phyloP scores from a whole-genome alignment of 257 asterid genomes.

The Ocimum tenuiflorum region DNA sequence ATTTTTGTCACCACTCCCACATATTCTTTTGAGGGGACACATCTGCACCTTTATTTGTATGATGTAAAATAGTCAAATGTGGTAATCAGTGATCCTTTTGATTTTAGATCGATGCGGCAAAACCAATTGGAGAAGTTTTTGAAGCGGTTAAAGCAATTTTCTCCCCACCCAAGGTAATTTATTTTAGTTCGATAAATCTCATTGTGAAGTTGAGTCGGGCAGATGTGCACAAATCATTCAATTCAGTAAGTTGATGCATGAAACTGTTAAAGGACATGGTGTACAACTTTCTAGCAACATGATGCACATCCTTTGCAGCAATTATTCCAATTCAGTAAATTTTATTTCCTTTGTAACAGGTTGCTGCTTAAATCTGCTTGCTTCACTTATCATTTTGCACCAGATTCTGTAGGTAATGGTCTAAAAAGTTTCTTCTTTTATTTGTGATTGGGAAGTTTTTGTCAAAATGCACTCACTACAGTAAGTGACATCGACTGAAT shows the following conservation, averaged over 20 bases:
- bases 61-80: neutral
- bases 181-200: neutral
- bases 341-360: slow-evolving; percentile 22
- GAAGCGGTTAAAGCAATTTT: slow-evolving; percentile 68
- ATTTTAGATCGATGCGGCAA: slow-evolving; percentile 68
- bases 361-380: slow-evolving; percentile 32
- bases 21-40: too few species aligned
- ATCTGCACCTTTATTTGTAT: neutral
- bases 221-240: neutral
- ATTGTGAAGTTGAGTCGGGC: neutral
- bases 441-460: neutral
- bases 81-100: slow-evolving; percentile 8
- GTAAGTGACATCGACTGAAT: neutral
- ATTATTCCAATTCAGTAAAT: neutral
- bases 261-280: neutral
- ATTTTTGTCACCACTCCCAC: neutral
- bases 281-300: neutral
- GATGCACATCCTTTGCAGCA: neutral
- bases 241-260: neutral
- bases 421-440: neutral
- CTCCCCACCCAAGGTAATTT: slow-evolving; percentile 47
- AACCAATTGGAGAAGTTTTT: slow-evolving; percentile 64
- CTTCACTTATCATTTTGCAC: slow-evolving; percentile 10
- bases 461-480: neutral
- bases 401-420: slow-evolving; percentile 23